Evolutionary conservation across 2,329 filamentous ascomycete genomes (phyloP), one percentile per base, ranked within the genome.

Genomic region (Sporothrix pallida): DNA sequence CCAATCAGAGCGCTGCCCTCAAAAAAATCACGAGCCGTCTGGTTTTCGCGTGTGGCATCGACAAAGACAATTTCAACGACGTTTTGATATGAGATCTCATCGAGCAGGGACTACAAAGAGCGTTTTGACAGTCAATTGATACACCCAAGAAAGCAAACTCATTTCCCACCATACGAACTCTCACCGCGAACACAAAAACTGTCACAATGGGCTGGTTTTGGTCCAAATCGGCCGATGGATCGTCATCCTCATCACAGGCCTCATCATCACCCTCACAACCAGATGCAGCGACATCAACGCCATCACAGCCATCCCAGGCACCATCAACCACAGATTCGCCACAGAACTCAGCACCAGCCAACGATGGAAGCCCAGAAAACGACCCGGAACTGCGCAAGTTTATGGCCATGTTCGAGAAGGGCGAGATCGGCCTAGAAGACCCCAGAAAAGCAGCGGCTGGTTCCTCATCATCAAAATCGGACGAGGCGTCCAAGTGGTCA

Each of bases 181-280:
- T 70, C 50, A 20, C 23, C n/a, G 10, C 9, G 6, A 23, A 26
- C 12, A 9, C 12, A 50, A 26, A 23, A 13, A n/a, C 15, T 3
- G 4, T 9, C 65, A 82, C 72, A 75, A 91, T 91, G 89, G 88
- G 88, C 76, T 91, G 89, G 89, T 83, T 90, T 75, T 91, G 88
- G 87, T 83, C 86, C 6, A 76, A 81, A n/a, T 78, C 82, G 17
- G 75, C 82, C 77, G 63, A 62, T 75, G 54, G 56, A 2, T n/a
- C 52, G 50, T 12, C 71, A 60, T 12, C 71, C 5, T 74, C 56
- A 65, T 62, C 72, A 70, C 79, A 73, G 10, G 56, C 71, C 26
- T 44, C 75, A 50, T 73, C 77, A 52, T 71, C 60, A 76, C 44
- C 48, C 63, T 23, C 70, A 63, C 54, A 75, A 17, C 26, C 76